Base-by-base conservation (phyloP, 179 eudicot genomes). In the Actinidia polygama region DNA sequence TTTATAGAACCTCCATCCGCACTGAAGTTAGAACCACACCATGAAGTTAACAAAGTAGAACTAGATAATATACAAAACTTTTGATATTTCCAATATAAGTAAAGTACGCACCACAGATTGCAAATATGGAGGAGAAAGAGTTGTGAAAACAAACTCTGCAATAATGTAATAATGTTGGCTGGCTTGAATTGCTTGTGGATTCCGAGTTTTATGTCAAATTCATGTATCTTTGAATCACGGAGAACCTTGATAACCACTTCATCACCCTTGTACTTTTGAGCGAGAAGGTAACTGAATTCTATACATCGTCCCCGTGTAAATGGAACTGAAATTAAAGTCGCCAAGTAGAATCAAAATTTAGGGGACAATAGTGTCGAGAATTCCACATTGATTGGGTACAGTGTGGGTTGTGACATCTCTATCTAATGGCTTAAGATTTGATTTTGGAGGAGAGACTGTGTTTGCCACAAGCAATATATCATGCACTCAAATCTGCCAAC, bases 261-360 rank as follows among this genome's bases (percentile, higher is more conserved):
- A 84, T 96, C 98, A 82, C 99, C 99, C 8, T 92, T 92, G 85
- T 93, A 95, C 78, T 96, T 96, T 88, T 92, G 94, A 23, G 99
- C 88, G 61, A 96, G 88, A 72, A 96, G 96, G 85, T 96, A 96
- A 82, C 98, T 93, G 85, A 96, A 94, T 68, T 95, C 98, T 53
- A 96, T 94, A 80, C 99, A 94, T 89, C 93, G 97, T 44, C 98
- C 99, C 84, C 91, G 96, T 89, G 97, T 91, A 82, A 96, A 96
- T 80, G 98, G 98, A 86, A 96, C 99, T 96, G 93, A 73, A 83
- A 72, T 30, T 10, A 5, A n/a, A n/a, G n/a, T n/a, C n/a, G n/a
- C n/a, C n/a, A n/a, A n/a, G 44, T 14, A 14, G 47, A 44, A 67
- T 26, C 12, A 23, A 67, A 66, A 10, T 12, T 67, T 30, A 67